Evolutionary conservation across 2,329 filamentous ascomycete species (phyloP).

Genomic region (Alternaria viburni): DNA sequence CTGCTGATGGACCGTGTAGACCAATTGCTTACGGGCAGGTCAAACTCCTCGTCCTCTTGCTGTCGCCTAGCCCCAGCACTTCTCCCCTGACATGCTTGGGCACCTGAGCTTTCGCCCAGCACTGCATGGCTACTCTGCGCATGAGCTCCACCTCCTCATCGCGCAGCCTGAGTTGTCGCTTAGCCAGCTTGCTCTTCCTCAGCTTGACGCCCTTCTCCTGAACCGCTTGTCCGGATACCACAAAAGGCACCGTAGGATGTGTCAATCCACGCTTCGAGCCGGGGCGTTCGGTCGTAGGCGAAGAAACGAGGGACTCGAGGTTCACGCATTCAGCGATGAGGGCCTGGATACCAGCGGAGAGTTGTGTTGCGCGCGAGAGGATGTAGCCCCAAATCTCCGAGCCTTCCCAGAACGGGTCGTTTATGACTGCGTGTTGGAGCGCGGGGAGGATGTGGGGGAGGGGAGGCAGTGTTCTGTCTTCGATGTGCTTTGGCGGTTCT

Average conservation of each 20-base stretch:
- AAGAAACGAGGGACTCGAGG: slow-evolving; percentile 51
- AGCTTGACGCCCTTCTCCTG: slow-evolving; percentile 40
- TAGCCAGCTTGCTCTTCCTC: slow-evolving; percentile 52
- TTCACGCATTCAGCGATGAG: slow-evolving; percentile 54
- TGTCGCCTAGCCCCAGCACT: slow-evolving; percentile 21
- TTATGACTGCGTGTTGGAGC: slow-evolving; percentile 48
- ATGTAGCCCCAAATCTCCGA: slow-evolving; percentile 53
- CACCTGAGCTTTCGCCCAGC: slow-evolving; percentile 47
- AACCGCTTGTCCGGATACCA: not conserved
- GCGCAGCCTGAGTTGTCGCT: slow-evolving; percentile 53
- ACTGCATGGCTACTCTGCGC: slow-evolving; percentile 51
- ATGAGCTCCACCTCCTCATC: slow-evolving; percentile 53
- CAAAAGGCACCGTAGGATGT: slow-evolving; percentile 21
- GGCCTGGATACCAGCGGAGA: slow-evolving; percentile 53
- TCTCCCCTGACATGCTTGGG: slow-evolving; percentile 35
- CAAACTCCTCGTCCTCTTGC: slow-evolving; percentile 35
- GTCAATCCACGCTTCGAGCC: slow-evolving; percentile 26
- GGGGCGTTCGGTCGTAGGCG: slow-evolving; percentile 28
- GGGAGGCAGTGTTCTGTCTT: slow-evolving; percentile 32
- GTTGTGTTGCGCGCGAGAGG: slow-evolving; percentile 51
- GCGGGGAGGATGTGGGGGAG: slow-evolving; percentile 51
- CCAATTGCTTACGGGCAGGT: slow-evolving; percentile 39
- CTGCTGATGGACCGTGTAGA: no score
- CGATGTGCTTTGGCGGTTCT: not conserved
- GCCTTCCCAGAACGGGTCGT: slow-evolving; percentile 52